Evolutionary conservation across 1,139 yeast genomes (phyloP).

Genomic region (Eremothecium cymbalariae): DNA sequence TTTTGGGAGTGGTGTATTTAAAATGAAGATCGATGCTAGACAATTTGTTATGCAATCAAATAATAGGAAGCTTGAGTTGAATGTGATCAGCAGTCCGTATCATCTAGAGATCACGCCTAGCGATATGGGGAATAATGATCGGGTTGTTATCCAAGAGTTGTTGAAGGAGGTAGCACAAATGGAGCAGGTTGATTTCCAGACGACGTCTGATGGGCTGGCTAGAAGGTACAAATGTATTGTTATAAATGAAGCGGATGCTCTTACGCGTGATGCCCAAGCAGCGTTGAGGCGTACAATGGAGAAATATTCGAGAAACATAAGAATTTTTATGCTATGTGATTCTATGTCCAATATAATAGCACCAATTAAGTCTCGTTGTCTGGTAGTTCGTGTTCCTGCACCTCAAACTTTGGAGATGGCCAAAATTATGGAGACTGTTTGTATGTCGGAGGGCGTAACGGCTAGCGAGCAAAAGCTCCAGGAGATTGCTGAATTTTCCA

Average conservation of each 20-base stretch:
- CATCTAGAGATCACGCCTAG: constrained; percentile 95
- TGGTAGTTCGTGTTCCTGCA: constrained; percentile 77
- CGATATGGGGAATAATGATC: constrained; percentile 91
- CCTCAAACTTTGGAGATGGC: constrained; percentile 57
- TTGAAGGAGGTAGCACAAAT: constrained; percentile 92
- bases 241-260: constrained; percentile 93
- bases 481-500: constrained; percentile 47
- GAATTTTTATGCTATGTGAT: constrained; percentile 78
- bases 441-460: constrained; percentile 46
- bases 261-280: constrained; percentile 98
- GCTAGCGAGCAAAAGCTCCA: constrained; percentile 39
- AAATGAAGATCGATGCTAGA: constrained; percentile 83
- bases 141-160: constrained; percentile 89
- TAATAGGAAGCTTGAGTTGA: constrained; percentile 75
- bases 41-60: constrained; percentile 64
- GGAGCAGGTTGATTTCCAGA: constrained; percentile 67
- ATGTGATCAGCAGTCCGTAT: constrained; percentile 79
- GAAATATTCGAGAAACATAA: constrained; percentile 79
- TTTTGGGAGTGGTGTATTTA: constrained; percentile 75
- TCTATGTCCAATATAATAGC: constrained; percentile 86
- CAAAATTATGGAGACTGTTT: constrained; percentile 46
- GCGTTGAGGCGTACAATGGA: constrained; percentile 98
- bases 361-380: constrained; percentile 89
- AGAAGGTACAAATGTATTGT: constrained; percentile 87
- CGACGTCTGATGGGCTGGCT: constrained; percentile 28